phyloP scores from a whole-genome alignment of 192 early-diverging fungal species.

The Dissophora globulifera region DNA sequence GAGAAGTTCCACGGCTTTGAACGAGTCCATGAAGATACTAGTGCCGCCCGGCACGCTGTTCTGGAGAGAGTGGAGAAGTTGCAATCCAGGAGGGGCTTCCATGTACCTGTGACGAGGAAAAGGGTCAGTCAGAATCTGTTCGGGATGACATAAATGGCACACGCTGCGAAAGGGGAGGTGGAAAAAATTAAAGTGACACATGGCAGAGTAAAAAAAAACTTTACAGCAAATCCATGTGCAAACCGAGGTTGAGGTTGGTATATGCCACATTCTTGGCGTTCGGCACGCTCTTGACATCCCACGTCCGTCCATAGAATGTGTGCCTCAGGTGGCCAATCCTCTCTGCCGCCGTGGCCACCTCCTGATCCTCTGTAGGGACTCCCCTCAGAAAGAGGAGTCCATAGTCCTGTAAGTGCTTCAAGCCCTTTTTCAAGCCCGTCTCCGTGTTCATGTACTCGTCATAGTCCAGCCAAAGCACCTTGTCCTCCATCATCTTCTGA shows the following conservation, averaged over 20 bases:
- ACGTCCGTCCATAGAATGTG: conserved; percentile 81
- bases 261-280: conserved; percentile 89
- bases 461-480: conserved; percentile 63
- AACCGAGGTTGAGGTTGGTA: conserved; percentile 78
- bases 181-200: too few relatives aligned
- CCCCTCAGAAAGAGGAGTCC: conserved; percentile 75
- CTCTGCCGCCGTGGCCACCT: conserved; percentile 68
- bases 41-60: conserved; percentile 81
- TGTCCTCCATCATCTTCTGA: conserved; percentile 39
- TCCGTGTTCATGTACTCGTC: conserved; percentile 67
- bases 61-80: conserved; percentile 80
- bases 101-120: conserved; percentile 66
- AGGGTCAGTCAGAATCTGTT: neutral
- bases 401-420: conserved; percentile 70
- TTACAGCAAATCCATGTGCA: conserved; percentile 91
- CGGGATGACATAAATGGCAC: neutral
- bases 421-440: conserved; percentile 60
- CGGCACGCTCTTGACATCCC: conserved; percentile 81
- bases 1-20: conserved; percentile 72
- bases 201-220: conserved; percentile 16
- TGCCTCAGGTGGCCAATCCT: conserved; percentile 75
- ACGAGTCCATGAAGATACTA: conserved; percentile 81
- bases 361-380: conserved; percentile 67
- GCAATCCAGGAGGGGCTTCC: conserved; percentile 83
- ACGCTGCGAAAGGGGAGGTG: neutral